These are phyloP conservation scores for Chaetomidium leptoderma DNA, from an alignment of 495 filamentous ascomycete species.

Conservation along the genomic window DNA sequence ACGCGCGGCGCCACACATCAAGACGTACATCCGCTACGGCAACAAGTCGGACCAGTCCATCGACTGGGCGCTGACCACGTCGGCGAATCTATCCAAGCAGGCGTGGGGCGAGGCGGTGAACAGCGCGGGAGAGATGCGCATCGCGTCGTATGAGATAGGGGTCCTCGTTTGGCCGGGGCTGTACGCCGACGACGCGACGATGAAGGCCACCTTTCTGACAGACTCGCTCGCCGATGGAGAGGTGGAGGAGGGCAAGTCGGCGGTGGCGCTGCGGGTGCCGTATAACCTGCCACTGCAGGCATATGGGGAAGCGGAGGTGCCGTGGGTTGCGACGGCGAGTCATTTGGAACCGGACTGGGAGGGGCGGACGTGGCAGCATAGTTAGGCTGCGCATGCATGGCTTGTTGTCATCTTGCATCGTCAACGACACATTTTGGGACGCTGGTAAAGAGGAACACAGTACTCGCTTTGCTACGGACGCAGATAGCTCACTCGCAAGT, in stretches of 20 bases:
- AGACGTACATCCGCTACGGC: slow-evolving; percentile 77
- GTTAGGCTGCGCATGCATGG: background rate
- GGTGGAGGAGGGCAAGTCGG: slow-evolving; percentile 17
- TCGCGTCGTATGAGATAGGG: slow-evolving; percentile 81
- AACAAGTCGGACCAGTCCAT: slow-evolving; percentile 48
- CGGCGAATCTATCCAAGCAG: slow-evolving; percentile 83
- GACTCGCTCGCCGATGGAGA: slow-evolving; percentile 44
- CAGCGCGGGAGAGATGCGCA: slow-evolving; percentile 54
- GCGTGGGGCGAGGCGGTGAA: slow-evolving; percentile 72
- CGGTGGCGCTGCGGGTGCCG: slow-evolving; percentile 72
- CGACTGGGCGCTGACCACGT: slow-evolving; percentile 83
- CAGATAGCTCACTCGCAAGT: background rate
- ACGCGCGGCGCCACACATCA: slow-evolving; percentile 87
- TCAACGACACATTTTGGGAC: too few species aligned
- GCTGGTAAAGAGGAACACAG: slow-evolving; percentile 10
- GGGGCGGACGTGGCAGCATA: slow-evolving; percentile 42
- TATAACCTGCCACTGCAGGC: slow-evolving; percentile 72
- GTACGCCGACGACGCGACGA: slow-evolving; percentile 50
- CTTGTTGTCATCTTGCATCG: too few species aligned
- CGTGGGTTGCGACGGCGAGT: slow-evolving; percentile 70
- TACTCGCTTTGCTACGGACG: slow-evolving; percentile 9
- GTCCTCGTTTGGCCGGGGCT: slow-evolving; percentile 81
- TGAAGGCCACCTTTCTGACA: slow-evolving; percentile 65
- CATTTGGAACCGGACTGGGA: slow-evolving; percentile 65
- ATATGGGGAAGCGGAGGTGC: slow-evolving; percentile 60